Conservation (phyloP, 345 rosid genomes). For the Boechera divaricarpa region DNA sequence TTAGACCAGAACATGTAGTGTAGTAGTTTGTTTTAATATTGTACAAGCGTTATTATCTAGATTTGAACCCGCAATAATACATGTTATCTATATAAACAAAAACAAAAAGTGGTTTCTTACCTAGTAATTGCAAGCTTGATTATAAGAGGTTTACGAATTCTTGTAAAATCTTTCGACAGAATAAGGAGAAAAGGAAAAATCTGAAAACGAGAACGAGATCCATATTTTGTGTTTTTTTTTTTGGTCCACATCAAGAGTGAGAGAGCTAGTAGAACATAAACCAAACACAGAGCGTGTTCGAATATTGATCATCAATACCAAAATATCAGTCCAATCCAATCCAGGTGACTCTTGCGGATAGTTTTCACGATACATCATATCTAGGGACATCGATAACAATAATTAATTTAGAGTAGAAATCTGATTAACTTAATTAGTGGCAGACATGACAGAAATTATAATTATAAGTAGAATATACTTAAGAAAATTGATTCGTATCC, state of each 20-base stretch:
- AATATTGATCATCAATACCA: not conserved
- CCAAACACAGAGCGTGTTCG: not conserved
- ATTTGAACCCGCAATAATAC: no score
- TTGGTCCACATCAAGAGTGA: not conserved
- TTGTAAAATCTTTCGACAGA: not conserved
- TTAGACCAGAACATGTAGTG: not conserved
- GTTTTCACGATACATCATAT: not conserved
- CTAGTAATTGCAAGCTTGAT: not conserved
- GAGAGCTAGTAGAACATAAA: not conserved
- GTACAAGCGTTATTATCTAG: no score
- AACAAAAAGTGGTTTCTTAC: no score
- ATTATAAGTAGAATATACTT: slow-evolving; percentile 11
- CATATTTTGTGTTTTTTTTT: not conserved
- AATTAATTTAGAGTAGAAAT: not conserved
- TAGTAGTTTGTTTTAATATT: not conserved
- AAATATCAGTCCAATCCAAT: not conserved
- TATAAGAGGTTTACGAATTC: not conserved
- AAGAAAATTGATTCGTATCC: slow-evolving; percentile 26
- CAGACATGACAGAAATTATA: slow-evolving; percentile 1
- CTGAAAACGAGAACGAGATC: not conserved
- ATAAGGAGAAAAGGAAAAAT: not conserved
- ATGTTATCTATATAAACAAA: no score
- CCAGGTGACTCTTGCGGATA: not conserved
- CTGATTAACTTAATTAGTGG: slow-evolving; percentile 17
- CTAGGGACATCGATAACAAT: not conserved